Conservation (phyloP, 176 grass and related monocot species). For the Lolium multiflorum region DNA sequence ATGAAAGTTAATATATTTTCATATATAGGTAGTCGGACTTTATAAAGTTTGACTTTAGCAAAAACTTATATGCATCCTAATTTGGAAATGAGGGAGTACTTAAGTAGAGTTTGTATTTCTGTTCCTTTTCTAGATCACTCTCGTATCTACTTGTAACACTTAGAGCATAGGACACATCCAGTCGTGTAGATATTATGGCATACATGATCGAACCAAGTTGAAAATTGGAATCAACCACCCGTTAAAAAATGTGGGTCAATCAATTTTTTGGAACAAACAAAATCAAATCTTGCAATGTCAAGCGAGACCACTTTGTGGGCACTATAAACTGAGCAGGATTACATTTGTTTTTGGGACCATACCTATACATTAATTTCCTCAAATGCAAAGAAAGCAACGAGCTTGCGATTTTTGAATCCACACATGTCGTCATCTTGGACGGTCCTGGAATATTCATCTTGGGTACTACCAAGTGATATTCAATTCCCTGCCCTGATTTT, state of each 20-base stretch:
- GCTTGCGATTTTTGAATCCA: constrained; percentile 32
- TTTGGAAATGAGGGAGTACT: too few relatives aligned
- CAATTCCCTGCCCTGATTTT: neutral
- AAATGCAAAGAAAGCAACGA: constrained; percentile 8
- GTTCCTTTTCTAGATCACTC: too few relatives aligned
- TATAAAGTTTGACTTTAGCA: too few relatives aligned
- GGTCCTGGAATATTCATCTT: constrained; percentile 30
- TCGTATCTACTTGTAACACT: too few relatives aligned
- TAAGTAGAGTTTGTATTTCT: too few relatives aligned
- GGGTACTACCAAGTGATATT: constrained; percentile 20
- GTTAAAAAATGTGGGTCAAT: neutral
- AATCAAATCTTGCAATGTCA: neutral
- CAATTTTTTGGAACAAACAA: neutral
- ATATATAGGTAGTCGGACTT: too few relatives aligned
- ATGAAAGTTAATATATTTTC: too few relatives aligned
- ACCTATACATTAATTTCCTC: neutral
- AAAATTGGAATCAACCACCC: too few relatives aligned
- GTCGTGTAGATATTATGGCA: too few relatives aligned
- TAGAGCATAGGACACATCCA: too few relatives aligned
- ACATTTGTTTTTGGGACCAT: constrained; percentile 35
- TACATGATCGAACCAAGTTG: too few relatives aligned
- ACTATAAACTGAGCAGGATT: constrained; percentile 6
- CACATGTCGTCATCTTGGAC: constrained; percentile 13
- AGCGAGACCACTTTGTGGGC: neutral
- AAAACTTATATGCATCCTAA: too few relatives aligned